These are phyloP conservation scores for Penicillium daleae DNA, from an alignment of 495 filamentous ascomycete species.

Conservation along the genomic window DNA sequence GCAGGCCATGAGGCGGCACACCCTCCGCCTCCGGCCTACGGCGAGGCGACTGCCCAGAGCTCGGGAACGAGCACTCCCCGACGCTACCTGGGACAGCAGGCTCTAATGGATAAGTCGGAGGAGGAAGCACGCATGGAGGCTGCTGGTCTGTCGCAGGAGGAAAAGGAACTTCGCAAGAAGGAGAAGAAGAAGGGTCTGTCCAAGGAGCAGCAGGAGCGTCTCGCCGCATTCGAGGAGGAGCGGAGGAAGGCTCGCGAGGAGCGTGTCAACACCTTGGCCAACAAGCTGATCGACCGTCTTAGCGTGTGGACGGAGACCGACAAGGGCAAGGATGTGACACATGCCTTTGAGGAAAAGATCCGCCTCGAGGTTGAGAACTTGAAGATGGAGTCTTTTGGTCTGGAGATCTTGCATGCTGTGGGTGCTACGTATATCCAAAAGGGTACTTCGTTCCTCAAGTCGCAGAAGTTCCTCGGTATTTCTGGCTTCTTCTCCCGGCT, in stretches of 20 bases:
- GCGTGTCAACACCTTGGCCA: slow-evolving; percentile 78
- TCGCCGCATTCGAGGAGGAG: slow-evolving; percentile 86
- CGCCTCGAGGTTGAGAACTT: slow-evolving; percentile 95
- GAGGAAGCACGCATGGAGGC: slow-evolving; percentile 76
- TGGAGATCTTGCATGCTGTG: slow-evolving; percentile 96
- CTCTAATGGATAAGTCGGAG: slow-evolving; percentile 86
- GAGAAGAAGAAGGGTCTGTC: slow-evolving; percentile 87
- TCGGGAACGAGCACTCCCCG: slow-evolving; percentile 72
- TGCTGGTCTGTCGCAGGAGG: slow-evolving; percentile 71
- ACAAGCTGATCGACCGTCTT: slow-evolving; percentile 87
- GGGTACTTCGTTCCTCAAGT: slow-evolving; percentile 84
- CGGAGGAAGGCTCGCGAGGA: slow-evolving; percentile 84
- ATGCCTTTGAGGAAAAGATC: slow-evolving; percentile 90
- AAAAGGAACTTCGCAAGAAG: slow-evolving; percentile 76
- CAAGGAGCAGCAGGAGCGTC: slow-evolving; percentile 88
- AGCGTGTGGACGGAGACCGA: slow-evolving; percentile 98
- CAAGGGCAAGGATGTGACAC: slow-evolving; percentile 80
- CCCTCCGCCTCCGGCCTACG: neutral
- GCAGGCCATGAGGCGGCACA: slow-evolving; percentile 19
- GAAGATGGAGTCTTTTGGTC: slow-evolving; percentile 98
- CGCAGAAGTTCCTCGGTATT: slow-evolving; percentile 95
- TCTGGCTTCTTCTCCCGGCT: slow-evolving; percentile 90
- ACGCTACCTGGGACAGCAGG: slow-evolving; percentile 71
- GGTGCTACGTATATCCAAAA: slow-evolving; percentile 88
- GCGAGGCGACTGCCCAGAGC: slow-evolving; percentile 20